phyloP scores from a whole-genome alignment of 163 green algal genomes.

The Trebouxiophyceae sp. region DNA sequence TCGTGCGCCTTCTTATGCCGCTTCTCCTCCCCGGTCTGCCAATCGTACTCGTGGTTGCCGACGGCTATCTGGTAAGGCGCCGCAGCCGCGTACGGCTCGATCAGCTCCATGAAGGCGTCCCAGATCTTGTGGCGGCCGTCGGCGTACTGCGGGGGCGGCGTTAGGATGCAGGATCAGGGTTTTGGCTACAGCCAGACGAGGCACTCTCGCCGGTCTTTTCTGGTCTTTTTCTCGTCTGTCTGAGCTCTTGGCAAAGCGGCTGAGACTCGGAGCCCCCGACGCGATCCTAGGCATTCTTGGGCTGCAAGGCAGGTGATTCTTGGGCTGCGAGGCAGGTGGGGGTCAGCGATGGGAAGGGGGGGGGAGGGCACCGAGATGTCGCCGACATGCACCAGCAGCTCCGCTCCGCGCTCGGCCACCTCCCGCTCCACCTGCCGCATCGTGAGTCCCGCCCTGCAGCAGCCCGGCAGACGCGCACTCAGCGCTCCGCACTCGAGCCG shows the following conservation, averaged over 20 bases:
- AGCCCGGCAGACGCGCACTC: no score
- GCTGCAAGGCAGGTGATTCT: no score
- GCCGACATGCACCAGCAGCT: constrained; percentile 52
- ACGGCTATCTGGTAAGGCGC: constrained; percentile 52
- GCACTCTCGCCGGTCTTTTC: no score
- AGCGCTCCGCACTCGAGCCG: neutral
- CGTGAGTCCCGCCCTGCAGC: constrained; percentile 23
- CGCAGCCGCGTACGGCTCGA: constrained; percentile 37
- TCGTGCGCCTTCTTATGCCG: constrained; percentile 47
- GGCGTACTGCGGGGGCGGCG: constrained; percentile 54
- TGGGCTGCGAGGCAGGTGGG: no score
- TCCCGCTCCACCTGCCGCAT: constrained; percentile 13
- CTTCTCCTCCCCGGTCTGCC: constrained; percentile 21
- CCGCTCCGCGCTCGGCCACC: constrained; percentile 10
- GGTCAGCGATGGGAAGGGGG: no score
- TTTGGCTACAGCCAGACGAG: no score
- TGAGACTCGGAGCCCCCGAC: no score
- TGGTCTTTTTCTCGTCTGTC: no score
- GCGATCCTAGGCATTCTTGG: no score
- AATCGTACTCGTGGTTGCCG: constrained; percentile 69
- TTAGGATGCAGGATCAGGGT: no score
- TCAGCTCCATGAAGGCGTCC: constrained; percentile 59
- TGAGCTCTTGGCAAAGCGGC: no score
- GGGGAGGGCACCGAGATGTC: constrained; percentile 53
- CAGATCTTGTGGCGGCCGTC: constrained; percentile 51